Evolutionary conservation across 1,139 yeast species (phyloP).

Genomic region (Blastobotrys petasosporus): DNA sequence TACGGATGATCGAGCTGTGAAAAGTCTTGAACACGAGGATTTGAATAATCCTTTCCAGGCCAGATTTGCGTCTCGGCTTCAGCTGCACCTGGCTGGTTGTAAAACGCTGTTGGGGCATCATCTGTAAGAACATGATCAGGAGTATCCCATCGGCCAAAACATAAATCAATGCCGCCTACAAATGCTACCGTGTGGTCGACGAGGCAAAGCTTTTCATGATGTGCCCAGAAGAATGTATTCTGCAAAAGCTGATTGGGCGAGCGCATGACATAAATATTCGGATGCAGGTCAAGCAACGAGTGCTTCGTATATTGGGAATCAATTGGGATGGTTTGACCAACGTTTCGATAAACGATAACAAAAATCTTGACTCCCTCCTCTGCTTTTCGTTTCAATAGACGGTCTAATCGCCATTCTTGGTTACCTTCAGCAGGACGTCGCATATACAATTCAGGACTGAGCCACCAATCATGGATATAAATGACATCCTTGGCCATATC

Average conservation of each 20-base stretch:
- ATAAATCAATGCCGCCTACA: constrained; percentile 91
- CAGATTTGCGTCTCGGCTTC: constrained; percentile 50
- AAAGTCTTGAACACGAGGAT: constrained; percentile 90
- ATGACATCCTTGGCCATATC: constrained; percentile 93
- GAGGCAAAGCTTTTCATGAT: constrained; percentile 88
- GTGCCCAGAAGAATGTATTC: constrained; percentile 97
- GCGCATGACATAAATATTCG: constrained; percentile 82
- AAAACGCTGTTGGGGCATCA: constrained; percentile 46
- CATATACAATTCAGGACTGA: constrained; percentile 86
- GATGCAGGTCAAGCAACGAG: constrained; percentile 76
- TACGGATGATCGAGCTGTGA: constrained; percentile 75
- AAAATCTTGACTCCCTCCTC: constrained; percentile 92
- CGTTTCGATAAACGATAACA: constrained; percentile 91
- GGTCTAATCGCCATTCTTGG: constrained; percentile 88
- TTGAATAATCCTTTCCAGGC: constrained; percentile 97
- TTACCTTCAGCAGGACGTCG: constrained; percentile 94
- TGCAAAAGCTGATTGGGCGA: constrained; percentile 95
- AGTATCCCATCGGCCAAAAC: constrained; percentile 94
- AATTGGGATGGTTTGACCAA: constrained; percentile 86
- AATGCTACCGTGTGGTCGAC: constrained; percentile 87
- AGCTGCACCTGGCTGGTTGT: constrained; percentile 19
- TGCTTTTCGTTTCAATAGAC: constrained; percentile 83
- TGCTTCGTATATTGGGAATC: constrained; percentile 95
- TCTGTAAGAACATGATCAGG: constrained; percentile 91
- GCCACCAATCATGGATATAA: constrained; percentile 98